Conservation (phyloP, 495 filamentous ascomycete genomes). For the Aspergillus incahuasiensis region DNA sequence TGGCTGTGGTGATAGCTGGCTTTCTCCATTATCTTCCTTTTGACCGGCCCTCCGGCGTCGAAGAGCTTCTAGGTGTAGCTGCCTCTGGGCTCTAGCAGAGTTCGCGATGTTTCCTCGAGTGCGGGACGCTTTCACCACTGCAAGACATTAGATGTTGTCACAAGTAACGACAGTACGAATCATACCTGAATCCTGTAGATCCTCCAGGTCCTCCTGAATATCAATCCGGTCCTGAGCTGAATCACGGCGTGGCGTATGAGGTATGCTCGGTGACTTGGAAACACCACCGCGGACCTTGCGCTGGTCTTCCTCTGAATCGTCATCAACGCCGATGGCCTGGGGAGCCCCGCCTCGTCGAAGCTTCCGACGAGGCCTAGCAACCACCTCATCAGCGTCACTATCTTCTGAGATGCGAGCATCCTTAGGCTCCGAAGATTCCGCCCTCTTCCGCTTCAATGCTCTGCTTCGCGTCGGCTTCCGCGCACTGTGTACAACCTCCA, state of each 20-base stretch:
- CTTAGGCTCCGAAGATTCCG: neutral
- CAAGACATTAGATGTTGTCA: constrained; percentile 3
- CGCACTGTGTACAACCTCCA: constrained; percentile 15
- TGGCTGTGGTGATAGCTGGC: constrained; percentile 25
- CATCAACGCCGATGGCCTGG: constrained; percentile 13
- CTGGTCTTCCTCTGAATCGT: constrained; percentile 24
- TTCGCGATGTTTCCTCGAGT: constrained; percentile 37
- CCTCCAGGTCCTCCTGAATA: constrained; percentile 42
- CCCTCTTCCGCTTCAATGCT: constrained; percentile 18
- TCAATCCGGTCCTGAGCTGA: constrained; percentile 32
- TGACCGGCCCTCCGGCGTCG: constrained; percentile 56
- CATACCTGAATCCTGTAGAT: constrained; percentile 43
- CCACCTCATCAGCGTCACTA: constrained; percentile 26
- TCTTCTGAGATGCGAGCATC: constrained; percentile 12
- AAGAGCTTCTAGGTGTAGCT: constrained; percentile 49
- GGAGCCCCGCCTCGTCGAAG: constrained; percentile 25
- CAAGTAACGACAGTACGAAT: neutral
- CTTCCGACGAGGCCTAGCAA: constrained; percentile 27
- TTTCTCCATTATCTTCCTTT: constrained; percentile 25
- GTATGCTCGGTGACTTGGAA: constrained; percentile 26
- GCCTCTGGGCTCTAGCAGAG: constrained; percentile 39
- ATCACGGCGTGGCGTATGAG: constrained; percentile 24
- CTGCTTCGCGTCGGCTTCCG: constrained; percentile 9
- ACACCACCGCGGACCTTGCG: constrained; percentile 28
- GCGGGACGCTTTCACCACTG: constrained; percentile 37